Base-by-base conservation (phyloP, 1,284 basidiomycete genomes). In the Coniferiporia sulphurascens region DNA sequence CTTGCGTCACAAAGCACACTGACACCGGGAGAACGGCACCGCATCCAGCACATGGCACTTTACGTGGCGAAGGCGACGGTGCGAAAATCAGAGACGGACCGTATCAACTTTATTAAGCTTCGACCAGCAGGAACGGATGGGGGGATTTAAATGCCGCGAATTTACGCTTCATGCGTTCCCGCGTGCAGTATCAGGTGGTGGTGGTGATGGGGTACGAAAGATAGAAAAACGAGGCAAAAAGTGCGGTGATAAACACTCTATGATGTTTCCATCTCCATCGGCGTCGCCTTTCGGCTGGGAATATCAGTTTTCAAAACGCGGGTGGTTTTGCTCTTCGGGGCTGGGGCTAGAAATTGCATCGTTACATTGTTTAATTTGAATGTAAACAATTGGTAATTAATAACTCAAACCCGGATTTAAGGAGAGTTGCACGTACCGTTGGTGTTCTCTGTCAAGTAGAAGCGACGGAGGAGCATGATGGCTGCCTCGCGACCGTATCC, bases 401-500 rank as follows among this genome's bases (percentile, higher is more conserved):
- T 38, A 13, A 46, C 54, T 46, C 27, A 45, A 35, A 58, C 53
- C 27, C 27, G 27, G 27, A 3, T 27, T 27, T 27, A 19, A 35
- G 35, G 12, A 21, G 35, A 48, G 35, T 32, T 27, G 15, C 53
- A 71, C 81, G 52, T 64, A 94, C 95, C 95, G 68, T 96, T 95
- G 7, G 79, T 78, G 71, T 99, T 99, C 72, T 98, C 94, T 0
- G 93, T 95, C 67, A 98, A 83, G 74, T 99, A 99, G 74, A 99
- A 99, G 38, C 90, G 83, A 8, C 97, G 87, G 19, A 99, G 76
- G 45, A 97, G 81, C 86, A 99, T 89, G 70, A 99, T 98, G 6
- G 96, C 95, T 63, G 97, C 93, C 68, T 98, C 93, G 38, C 95
- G 81, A 62, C 84, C 80, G 70, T 90, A 95, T 1, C 95, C 96